phyloP scores from a whole-genome alignment of 2,329 filamentous ascomycete genomes.

The Scolecobasidium constrictum region DNA sequence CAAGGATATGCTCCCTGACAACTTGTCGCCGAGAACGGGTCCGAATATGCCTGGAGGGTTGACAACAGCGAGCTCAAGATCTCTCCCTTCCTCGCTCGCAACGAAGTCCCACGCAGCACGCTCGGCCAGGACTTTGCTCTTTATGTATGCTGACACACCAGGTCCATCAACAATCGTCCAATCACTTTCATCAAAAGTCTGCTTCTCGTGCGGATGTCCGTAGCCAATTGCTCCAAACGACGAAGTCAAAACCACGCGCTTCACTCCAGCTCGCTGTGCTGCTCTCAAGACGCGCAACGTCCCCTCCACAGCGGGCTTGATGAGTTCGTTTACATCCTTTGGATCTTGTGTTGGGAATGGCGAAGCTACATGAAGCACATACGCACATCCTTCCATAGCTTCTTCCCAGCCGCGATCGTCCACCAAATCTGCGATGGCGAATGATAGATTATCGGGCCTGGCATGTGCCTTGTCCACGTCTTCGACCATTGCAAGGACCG shows the following conservation, averaged over 20 bases:
- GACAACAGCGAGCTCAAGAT: slow-evolving; percentile 37
- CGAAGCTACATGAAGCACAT: slow-evolving; percentile 21
- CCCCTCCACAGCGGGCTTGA: slow-evolving; percentile 23
- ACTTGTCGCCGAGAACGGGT: slow-evolving; percentile 43
- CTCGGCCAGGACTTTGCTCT: slow-evolving; percentile 52
- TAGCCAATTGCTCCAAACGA: slow-evolving; percentile 48
- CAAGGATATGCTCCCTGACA: slow-evolving; percentile 65
- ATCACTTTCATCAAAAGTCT: slow-evolving; percentile 42
- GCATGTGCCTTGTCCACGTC: slow-evolving; percentile 13
- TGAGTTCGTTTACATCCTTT: slow-evolving; percentile 22
- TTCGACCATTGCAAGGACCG: slow-evolving; percentile 16
- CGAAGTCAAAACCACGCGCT: slow-evolving; percentile 46
- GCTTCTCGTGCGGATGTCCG: slow-evolving; percentile 19
- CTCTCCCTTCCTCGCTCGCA: slow-evolving; percentile 39
- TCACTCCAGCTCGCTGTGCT: slow-evolving; percentile 23
- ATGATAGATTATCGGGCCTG: slow-evolving; percentile 15
- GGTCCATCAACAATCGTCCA: slow-evolving; percentile 33
- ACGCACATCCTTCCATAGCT: slow-evolving; percentile 18
- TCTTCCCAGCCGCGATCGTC: slow-evolving; percentile 20
- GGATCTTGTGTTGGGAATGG: slow-evolving; percentile 18
- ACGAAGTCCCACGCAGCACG: slow-evolving; percentile 43
- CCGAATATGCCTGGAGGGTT: slow-evolving; percentile 41
- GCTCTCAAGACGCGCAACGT: slow-evolving; percentile 20
- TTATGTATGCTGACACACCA: slow-evolving; percentile 16
- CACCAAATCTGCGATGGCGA: slow-evolving; percentile 17